These are phyloP conservation scores for Aspergillus carlsbadensis DNA, from an alignment of 495 filamentous ascomycete species.

Conservation along the genomic window DNA sequence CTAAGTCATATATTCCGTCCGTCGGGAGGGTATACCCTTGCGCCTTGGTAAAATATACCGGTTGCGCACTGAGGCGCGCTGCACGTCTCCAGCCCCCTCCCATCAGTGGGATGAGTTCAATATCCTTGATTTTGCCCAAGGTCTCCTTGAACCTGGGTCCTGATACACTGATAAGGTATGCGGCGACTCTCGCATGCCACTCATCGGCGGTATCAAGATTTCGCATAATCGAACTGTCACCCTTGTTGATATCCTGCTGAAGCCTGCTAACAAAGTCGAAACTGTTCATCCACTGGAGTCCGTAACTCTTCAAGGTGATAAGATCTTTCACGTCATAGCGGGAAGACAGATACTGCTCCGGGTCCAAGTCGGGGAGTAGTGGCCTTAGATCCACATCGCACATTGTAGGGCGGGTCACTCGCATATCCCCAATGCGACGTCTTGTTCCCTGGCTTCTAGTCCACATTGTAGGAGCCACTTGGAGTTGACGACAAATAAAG, in stretches of 20 bases:
- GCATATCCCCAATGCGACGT: conserved; percentile 12
- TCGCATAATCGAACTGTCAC: conserved; percentile 3
- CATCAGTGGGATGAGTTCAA: conserved; percentile 15
- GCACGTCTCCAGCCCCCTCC: conserved; percentile 15
- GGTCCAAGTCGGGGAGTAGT: conserved; percentile 17
- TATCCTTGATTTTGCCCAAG: not conserved
- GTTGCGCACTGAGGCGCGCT: not conserved
- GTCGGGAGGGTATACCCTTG: conserved; percentile 23
- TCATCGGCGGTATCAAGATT: conserved; percentile 11
- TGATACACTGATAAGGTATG: too few species aligned
- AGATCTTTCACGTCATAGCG: conserved; percentile 16
- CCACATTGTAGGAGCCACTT: not conserved
- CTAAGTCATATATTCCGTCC: conserved; percentile 11
- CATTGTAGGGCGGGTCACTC: conserved; percentile 1
- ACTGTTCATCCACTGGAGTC: conserved; percentile 7
- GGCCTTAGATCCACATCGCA: conserved; percentile 18
- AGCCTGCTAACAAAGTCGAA: conserved; percentile 10
- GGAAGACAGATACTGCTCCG: conserved; percentile 20
- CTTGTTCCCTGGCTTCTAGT: conserved; percentile 7
- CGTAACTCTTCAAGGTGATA: conserved; percentile 8
- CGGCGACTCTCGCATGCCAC: conserved; percentile 25
- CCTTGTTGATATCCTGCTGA: conserved; percentile 11
- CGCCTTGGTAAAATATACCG: conserved; percentile 23
- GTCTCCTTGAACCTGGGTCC: too few species aligned
- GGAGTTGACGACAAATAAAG: conserved; percentile 8